Conservation (phyloP, 371 early-diverging fungal species). For the Synchytrium microbalum region DNA sequence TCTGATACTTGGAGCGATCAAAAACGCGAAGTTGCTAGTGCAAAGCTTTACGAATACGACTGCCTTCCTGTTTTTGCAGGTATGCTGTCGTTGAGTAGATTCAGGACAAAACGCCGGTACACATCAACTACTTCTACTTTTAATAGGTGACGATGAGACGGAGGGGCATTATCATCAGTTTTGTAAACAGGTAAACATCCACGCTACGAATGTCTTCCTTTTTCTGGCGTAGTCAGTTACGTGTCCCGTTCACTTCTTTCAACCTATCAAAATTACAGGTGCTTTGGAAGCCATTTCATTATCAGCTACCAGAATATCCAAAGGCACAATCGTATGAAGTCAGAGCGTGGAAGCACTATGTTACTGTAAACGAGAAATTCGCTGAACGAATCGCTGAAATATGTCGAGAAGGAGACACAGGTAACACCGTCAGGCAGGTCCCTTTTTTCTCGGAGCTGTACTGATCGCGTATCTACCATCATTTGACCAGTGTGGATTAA, state of each 20-base stretch:
- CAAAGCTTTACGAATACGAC: slow-evolving; percentile 9
- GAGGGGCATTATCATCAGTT: slow-evolving; percentile 49
- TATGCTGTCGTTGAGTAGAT: too few relatives aligned
- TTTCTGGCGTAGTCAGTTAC: background rate
- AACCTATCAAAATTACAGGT: slow-evolving; percentile 29
- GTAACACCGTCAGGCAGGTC: slow-evolving; percentile 17
- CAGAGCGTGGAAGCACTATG: slow-evolving; percentile 49
- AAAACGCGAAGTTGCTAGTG: slow-evolving; percentile 30
- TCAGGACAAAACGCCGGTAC: too few relatives aligned
- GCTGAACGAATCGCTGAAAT: slow-evolving; percentile 37
- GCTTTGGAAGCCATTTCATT: slow-evolving; percentile 64
- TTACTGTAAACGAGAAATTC: slow-evolving; percentile 48
- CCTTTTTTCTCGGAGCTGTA: background rate
- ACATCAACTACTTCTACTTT: too few relatives aligned
- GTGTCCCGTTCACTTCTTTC: slow-evolving; percentile 3
- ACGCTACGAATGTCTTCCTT: too few relatives aligned
- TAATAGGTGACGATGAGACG: slow-evolving; percentile 42
- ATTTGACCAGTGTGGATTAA: slow-evolving; percentile 83
- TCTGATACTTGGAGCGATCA: slow-evolving; percentile 55
- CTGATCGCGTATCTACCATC: slow-evolving; percentile 2
- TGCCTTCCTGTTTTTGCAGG: slow-evolving; percentile 50
- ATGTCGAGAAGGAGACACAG: slow-evolving; percentile 44
- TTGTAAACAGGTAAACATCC: slow-evolving; percentile 52
- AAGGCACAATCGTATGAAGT: slow-evolving; percentile 30
- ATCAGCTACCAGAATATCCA: slow-evolving; percentile 48